Percentiles rank a stretch among this genome's conserved stretches.
phyloP scores from a whole-genome alignment of 2,329 filamentous ascomycete species.

The Xylariaceae sp. region DNA sequence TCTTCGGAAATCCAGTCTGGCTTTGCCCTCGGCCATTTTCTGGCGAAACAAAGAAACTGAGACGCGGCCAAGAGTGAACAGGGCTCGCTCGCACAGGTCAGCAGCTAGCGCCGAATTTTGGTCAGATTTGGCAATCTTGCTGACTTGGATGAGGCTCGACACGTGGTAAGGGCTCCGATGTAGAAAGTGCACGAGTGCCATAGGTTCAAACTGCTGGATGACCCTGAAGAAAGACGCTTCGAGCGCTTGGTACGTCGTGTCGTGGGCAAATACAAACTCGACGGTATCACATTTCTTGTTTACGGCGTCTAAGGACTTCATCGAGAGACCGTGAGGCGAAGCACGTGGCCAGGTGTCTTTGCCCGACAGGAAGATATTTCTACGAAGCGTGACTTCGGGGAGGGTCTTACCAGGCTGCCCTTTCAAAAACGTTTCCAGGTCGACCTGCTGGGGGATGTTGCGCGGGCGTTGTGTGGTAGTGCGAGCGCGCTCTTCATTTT shows the following conservation, averaged over 20 bases:
- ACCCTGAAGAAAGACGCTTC: constrained; percentile 74
- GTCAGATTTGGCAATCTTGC: constrained; percentile 86
- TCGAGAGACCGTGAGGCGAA: constrained; percentile 75
- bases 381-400: constrained; percentile 65
- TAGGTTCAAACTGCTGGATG: constrained; percentile 80
- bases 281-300: constrained; percentile 47
- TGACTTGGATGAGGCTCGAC: constrained; percentile 88
- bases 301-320: constrained; percentile 56
- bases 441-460: constrained; percentile 45
- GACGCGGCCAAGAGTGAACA: constrained; percentile 91
- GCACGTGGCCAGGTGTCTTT: constrained; percentile 83
- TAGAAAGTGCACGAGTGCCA: constrained; percentile 74
- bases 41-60: constrained; percentile 77
- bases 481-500: constrained; percentile 40
- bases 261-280: constrained; percentile 77
- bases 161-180: constrained; percentile 82
- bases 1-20: constrained; percentile 73
- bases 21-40: constrained; percentile 71
- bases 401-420: constrained; percentile 60
- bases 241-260: constrained; percentile 65
- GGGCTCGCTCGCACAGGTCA: constrained; percentile 82
- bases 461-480: constrained; percentile 28
- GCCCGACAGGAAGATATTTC: constrained; percentile 81
- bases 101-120: constrained; percentile 81
- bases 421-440: constrained; percentile 53